Evolutionary conservation across 164 flowering plant species (phyloP).

Genomic region (Chimonanthus praecox): DNA sequence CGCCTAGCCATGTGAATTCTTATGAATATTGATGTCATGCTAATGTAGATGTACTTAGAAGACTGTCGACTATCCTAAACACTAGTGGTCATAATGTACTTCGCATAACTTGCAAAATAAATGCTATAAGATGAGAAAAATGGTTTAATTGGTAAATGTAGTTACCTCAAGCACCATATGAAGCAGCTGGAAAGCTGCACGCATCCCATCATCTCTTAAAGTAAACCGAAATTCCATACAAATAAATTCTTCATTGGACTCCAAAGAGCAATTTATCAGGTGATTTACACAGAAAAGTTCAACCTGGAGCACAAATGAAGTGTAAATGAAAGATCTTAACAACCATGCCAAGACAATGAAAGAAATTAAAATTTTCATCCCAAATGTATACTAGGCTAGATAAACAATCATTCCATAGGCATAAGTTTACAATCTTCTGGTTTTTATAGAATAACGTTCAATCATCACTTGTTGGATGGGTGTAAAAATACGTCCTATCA

Average conservation of each 20-base stretch:
- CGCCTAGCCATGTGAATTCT: too few species aligned
- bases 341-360: too few species aligned
- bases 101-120: background rate
- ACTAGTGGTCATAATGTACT: background rate
- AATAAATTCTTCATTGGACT: conserved; percentile 94
- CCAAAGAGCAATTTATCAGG: conserved; percentile 93
- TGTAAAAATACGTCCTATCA: too few species aligned
- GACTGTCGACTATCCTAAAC: background rate
- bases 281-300: conserved; percentile 98
- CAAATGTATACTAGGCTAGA: too few species aligned
- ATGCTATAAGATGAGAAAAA: background rate
- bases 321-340: background rate
- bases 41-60: background rate
- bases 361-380: too few species aligned
- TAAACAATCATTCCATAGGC: too few species aligned
- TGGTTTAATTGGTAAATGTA: background rate
- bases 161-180: conserved; percentile 99
- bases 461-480: too few species aligned
- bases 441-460: too few species aligned
- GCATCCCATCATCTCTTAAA: conserved; percentile 93
- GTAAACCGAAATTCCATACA: conserved; percentile 97
- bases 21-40: too few species aligned
- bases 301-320: conserved; percentile 46
- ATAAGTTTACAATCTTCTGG: too few species aligned
- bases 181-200: conserved; percentile 94